Conservation (phyloP, 768 basidiomycete species). For the Lyophyllum atratum region DNA sequence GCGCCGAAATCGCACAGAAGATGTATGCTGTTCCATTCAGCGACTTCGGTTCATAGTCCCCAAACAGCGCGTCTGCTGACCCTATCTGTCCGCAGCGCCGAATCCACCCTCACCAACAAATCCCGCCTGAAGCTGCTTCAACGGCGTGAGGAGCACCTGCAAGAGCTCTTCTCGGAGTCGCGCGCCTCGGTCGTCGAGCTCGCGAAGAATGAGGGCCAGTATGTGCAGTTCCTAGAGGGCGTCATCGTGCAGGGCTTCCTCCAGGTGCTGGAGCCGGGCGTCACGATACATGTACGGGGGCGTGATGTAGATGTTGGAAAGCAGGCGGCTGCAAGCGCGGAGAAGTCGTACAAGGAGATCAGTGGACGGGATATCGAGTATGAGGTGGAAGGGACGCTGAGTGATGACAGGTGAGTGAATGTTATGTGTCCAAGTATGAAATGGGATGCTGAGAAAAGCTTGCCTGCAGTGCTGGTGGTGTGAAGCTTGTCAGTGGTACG, state of each 20-base stretch:
- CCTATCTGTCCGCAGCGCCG: conserved; percentile 55
- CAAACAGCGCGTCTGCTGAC: conserved; percentile 24
- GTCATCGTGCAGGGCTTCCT: conserved; percentile 86
- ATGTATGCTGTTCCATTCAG: conserved; percentile 58
- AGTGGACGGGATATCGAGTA: conserved; percentile 68
- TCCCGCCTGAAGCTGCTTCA: conserved; percentile 90
- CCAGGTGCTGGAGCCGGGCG: conserved; percentile 73
- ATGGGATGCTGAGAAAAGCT: neutral
- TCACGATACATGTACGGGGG: conserved; percentile 66
- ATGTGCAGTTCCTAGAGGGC: conserved; percentile 81
- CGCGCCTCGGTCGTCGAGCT: conserved; percentile 64
- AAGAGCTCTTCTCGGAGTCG: conserved; percentile 81
- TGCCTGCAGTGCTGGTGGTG: conserved; percentile 75
- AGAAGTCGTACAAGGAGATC: conserved; percentile 69
- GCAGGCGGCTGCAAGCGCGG: conserved; percentile 67
- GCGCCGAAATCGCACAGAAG: conserved; percentile 91
- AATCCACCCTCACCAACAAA: conserved; percentile 96
- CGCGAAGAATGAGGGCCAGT: conserved; percentile 65
- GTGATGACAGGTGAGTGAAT: conserved; percentile 61
- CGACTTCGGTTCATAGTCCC: neutral
- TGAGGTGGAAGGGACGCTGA: conserved; percentile 61
- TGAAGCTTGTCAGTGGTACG: conserved; percentile 71
- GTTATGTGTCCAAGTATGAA: conserved; percentile 21
- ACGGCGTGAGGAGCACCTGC: conserved; percentile 88
- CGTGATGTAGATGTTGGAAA: conserved; percentile 64